These are phyloP conservation scores for Moesziomyces sp. DNA, from an alignment of 1,284 basidiomycete genomes.

Conservation along the genomic window DNA sequence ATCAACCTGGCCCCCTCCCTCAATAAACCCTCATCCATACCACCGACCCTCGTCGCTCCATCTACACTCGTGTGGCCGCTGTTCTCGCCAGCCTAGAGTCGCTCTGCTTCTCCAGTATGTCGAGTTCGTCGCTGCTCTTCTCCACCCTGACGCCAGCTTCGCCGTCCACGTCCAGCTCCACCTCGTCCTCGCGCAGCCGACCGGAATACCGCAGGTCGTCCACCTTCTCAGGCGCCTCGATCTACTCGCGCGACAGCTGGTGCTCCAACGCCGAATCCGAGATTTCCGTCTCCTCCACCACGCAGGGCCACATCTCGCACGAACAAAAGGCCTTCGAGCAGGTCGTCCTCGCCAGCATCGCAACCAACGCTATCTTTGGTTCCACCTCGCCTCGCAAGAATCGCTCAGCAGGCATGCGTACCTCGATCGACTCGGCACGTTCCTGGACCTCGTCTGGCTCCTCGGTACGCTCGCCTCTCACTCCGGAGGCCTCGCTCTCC, in stretches of 20 bases:
- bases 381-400: constrained; percentile 40
- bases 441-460: constrained; percentile 24
- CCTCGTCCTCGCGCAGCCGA: constrained; percentile 10
- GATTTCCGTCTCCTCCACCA: constrained; percentile 17
- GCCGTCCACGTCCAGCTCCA: constrained; percentile 9
- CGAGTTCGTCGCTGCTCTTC: constrained; percentile 29
- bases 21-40: constrained; percentile 1
- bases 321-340: constrained; percentile 22
- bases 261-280: constrained; percentile 26
- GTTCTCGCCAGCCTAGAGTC: constrained; percentile 4
- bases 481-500: constrained; percentile 14
- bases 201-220: constrained; percentile 20
- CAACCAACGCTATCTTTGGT: constrained; percentile 36
- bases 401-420: constrained; percentile 10
- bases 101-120: constrained; percentile 14
- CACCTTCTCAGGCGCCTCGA: constrained; percentile 24
- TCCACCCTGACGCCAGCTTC: constrained; percentile 7
- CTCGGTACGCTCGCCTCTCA: constrained; percentile 24
- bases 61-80: neutral
- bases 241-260: constrained; percentile 34
- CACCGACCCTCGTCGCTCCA: constrained; percentile 1
- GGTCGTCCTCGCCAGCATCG: constrained; percentile 16
- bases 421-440: constrained; percentile 24
- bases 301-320: constrained; percentile 25
- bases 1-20: constrained; percentile 1